phyloP scores from a whole-genome alignment of 257 asterid genomes.

The Nicotiana otophora region DNA sequence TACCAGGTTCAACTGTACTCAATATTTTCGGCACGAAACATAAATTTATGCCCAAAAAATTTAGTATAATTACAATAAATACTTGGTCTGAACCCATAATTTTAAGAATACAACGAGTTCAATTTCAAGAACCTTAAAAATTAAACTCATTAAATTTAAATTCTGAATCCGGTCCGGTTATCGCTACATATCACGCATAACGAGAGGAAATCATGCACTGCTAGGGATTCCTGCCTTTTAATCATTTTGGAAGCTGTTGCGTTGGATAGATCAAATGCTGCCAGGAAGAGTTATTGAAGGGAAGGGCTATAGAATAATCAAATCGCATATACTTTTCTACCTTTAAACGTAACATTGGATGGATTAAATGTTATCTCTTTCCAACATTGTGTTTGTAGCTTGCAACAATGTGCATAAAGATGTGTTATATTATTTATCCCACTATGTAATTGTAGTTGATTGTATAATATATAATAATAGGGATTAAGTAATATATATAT shows the following conservation, averaged over 20 bases:
- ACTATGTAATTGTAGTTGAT: not conserved
- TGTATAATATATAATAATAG: not conserved
- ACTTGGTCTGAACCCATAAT: no score
- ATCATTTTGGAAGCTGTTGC: not conserved
- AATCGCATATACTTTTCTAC: not conserved
- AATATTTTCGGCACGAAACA: rapidly evolving
- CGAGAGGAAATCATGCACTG: not conserved
- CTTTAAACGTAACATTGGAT: not conserved
- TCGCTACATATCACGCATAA: no score
- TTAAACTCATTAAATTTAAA: no score
- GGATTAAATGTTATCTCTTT: not conserved
- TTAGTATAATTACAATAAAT: no score
- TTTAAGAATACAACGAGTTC: no score
- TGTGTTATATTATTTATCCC: not conserved
- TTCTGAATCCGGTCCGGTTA: no score
- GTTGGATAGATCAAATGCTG: not conserved
- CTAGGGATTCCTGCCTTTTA: not conserved
- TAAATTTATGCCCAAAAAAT: no score
- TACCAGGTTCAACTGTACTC: no score
- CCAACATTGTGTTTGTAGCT: not conserved
- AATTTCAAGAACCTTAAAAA: no score
- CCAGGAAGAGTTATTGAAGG: not conserved
- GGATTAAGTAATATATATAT: no score
- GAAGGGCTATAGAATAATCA: not conserved
- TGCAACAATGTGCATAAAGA: not conserved